phyloP scores from a whole-genome alignment of 164 flowering plant species.

The Vitis vinifera region DNA sequence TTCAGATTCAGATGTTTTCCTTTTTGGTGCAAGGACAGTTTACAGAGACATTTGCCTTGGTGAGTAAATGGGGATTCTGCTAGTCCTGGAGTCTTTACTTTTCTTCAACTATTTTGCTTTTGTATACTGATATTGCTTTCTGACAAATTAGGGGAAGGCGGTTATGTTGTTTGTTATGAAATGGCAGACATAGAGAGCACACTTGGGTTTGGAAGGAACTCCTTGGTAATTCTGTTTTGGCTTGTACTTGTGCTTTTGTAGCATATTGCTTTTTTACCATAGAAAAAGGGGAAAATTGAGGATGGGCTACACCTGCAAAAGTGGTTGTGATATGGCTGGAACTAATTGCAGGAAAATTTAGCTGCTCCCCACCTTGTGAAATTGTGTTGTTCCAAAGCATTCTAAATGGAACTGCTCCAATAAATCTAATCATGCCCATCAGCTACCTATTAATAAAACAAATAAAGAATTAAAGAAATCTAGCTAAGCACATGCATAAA shows the following conservation, averaged over 20 bases:
- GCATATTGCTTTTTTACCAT: not conserved
- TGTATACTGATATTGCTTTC: conserved; percentile 8
- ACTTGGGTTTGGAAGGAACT: conserved; percentile 92
- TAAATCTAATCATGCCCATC: no score
- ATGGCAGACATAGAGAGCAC: conserved; percentile 84
- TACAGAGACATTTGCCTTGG: conserved; percentile 93
- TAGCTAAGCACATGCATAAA: no score
- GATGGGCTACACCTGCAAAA: no score
- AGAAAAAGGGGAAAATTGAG: no score
- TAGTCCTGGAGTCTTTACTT: not conserved
- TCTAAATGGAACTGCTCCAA: no score
- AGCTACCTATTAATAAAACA: no score
- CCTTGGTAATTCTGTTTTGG: conserved; percentile 17
- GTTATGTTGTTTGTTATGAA: conserved; percentile 88
- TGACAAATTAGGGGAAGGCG: conserved; percentile 67
- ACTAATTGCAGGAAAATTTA: no score
- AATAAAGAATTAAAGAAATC: no score
- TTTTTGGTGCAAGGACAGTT: conserved; percentile 94
- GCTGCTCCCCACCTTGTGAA: no score
- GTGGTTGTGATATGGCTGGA: no score
- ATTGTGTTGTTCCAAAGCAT: no score
- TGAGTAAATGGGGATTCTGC: conserved; percentile 22
- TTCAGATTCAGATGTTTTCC: conserved; percentile 90
- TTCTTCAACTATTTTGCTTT: not conserved
- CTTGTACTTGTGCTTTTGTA: not conserved